Base-by-base conservation (phyloP, 495 filamentous ascomycete genomes). In the Pyrenopolyporus hunteri region DNA sequence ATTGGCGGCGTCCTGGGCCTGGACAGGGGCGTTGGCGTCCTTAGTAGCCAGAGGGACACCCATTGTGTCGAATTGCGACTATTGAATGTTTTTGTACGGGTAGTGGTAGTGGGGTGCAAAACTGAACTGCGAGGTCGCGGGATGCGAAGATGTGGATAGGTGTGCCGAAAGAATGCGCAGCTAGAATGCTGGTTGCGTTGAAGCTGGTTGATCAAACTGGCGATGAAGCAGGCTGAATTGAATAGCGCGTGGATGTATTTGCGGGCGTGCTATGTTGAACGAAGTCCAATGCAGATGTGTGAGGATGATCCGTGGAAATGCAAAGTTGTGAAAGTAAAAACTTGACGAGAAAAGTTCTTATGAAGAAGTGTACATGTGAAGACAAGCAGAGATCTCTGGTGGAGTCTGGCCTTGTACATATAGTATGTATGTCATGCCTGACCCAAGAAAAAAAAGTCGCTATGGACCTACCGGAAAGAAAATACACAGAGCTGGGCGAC, bases 21-120 rank as follows among this genome's bases (percentile, higher is more conserved):
- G 58, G 54, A 78, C 71, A 47, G 75, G 70, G 51, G 67, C 72
- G 71, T 89, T 89, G 70, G 78, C 74, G 76, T 89, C 85, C 64
- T 82, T 80, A 57, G 79, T 72, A 29, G 76, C 70, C 66, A 89
- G 83, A 51, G 82, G 73, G 45, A 75, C 68, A 61, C 46, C 59
- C 68, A 69, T 69, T 23, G 57, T 39, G 45, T 11, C 33, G 23
- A 36, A 44, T 14, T 52, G 0, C 23, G 29, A 1, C 35, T 42
- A 8, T 13, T 28, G 32, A 13, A 9, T 50, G n/a, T 23, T 6
- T 42, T 31, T 10, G 31, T 35, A 2, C n/a, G n/a, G n/a, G n/a
- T 62, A 23, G 5, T 19, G 20, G 22, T 13, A 9, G 25, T 26
- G 16, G 25, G 17, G 49, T 39, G 51, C 22, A 35, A 37, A 16